A percentile compares a stretch with the other conserved stretches of the same genome.
These are phyloP conservation scores for Cercospora sesami DNA, from an alignment of 2,329 filamentous ascomycete species.

Conservation along the genomic window DNA sequence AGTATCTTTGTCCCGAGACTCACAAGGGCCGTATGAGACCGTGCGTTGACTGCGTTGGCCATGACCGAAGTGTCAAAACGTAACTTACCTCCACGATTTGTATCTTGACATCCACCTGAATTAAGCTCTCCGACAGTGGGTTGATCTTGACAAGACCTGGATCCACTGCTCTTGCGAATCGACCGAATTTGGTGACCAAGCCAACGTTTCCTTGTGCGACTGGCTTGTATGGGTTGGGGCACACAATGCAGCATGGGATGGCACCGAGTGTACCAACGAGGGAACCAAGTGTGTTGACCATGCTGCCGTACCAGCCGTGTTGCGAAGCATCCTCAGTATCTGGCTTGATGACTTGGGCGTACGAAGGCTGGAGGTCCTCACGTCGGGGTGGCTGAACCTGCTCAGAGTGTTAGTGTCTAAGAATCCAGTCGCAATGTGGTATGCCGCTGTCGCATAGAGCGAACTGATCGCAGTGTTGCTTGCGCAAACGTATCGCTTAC, in stretches of 20 bases:
- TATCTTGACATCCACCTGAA: constrained; percentile 97
- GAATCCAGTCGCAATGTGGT: neutral
- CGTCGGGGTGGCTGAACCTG: constrained; percentile 73
- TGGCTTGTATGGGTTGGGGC: constrained; percentile 67
- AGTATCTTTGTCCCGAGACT: neutral
- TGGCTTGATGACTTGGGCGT: constrained; percentile 62
- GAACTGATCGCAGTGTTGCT: neutral
- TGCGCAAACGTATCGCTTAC: neutral
- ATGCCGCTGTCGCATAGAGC: neutral
- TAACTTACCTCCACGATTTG: constrained; percentile 74
- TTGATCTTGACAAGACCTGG: constrained; percentile 97
- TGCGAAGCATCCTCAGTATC: constrained; percentile 64
- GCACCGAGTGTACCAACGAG: constrained; percentile 78
- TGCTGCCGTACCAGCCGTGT: constrained; percentile 72
- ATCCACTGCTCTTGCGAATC: constrained; percentile 93
- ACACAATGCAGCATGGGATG: constrained; percentile 85
- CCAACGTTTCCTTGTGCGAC: constrained; percentile 93
- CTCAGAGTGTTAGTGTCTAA: neutral
- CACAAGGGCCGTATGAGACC: neutral
- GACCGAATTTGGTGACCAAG: constrained; percentile 90
- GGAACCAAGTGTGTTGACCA: constrained; percentile 77
- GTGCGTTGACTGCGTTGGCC: neutral
- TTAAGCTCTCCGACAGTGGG: constrained; percentile 83
- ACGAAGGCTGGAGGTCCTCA: constrained; percentile 78
- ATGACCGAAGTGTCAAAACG: neutral